These are phyloP conservation scores for Amanita brunnescens DNA, from an alignment of 768 basidiomycete genomes.

Conservation along the genomic window DNA sequence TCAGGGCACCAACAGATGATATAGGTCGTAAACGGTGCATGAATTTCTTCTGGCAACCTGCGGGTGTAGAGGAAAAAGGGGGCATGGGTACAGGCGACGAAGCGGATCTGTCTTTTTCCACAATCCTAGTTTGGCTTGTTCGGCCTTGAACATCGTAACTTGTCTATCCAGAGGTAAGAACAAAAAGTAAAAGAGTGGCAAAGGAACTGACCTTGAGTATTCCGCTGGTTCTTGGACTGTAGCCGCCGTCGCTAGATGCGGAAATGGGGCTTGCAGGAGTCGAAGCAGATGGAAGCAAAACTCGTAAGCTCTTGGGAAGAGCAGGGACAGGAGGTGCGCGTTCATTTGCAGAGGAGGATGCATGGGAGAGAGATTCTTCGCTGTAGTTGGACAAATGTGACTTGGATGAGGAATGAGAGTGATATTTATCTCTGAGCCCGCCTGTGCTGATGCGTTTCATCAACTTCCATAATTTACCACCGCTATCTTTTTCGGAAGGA, in stretches of 20 bases:
- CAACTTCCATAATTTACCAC: slow-evolving; percentile 53
- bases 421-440: slow-evolving; percentile 47
- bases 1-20: neutral
- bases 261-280: neutral
- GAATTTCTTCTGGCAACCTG: neutral
- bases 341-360: neutral
- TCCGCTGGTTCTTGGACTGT: neutral
- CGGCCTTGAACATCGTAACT: too few relatives aligned
- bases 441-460: slow-evolving; percentile 65
- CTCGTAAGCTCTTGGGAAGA: slow-evolving; percentile 1
- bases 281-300: neutral
- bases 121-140: neutral
- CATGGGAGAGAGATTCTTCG: slow-evolving; percentile 3
- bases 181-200: neutral
- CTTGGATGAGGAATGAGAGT: neutral
- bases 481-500: slow-evolving; percentile 10
- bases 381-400: slow-evolving; percentile 2
- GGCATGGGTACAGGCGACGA: neutral
- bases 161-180: neutral
- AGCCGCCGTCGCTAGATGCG: slow-evolving; percentile 1
- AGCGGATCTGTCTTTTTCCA: neutral
- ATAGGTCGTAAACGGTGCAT: neutral
- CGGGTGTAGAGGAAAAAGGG: neutral
- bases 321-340: slow-evolving; percentile 6
- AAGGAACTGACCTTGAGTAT: neutral